Percentiles rank a stretch among this genome's conserved stretches.
Conservation (phyloP, 495 filamentous ascomycete species). For the Penicillium ucsense region DNA sequence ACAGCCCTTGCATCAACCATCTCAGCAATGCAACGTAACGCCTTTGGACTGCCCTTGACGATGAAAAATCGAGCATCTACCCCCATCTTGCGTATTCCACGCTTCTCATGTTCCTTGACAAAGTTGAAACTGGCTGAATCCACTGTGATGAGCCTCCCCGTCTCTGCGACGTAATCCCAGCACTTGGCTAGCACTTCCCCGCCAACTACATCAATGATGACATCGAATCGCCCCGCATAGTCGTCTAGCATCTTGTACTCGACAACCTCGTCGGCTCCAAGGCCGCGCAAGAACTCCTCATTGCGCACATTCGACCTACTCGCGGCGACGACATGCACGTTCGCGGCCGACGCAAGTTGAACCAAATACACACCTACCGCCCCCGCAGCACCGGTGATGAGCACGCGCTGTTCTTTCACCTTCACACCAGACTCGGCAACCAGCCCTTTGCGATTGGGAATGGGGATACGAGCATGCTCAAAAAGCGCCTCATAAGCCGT, state of each 20-base stretch:
- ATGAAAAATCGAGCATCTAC: slow-evolving; percentile 26
- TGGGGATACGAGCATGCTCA: slow-evolving; percentile 13
- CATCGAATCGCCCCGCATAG: slow-evolving; percentile 13
- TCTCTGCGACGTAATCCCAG: slow-evolving; percentile 16
- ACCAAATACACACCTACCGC: slow-evolving; percentile 26
- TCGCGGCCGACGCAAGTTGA: slow-evolving; percentile 20
- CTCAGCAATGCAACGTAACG: slow-evolving; percentile 8
- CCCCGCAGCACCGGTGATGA: slow-evolving; percentile 28
- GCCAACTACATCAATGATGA: slow-evolving; percentile 27
- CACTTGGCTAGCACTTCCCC: slow-evolving; percentile 16
- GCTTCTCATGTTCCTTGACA: slow-evolving; percentile 24
- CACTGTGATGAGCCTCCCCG: slow-evolving; percentile 21
- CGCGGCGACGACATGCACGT: slow-evolving; percentile 17
- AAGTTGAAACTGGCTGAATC: slow-evolving; percentile 26
- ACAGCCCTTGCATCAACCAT: slow-evolving; percentile 13
- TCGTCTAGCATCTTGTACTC: slow-evolving; percentile 17
- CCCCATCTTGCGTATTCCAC: slow-evolving; percentile 6
- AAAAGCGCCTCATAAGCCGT: slow-evolving; percentile 28
- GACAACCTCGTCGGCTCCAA: slow-evolving; percentile 21
- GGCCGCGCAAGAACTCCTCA: slow-evolving; percentile 13
- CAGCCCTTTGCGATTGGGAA: neutral
- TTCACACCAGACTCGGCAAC: no score
- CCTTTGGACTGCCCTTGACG: slow-evolving; percentile 12
- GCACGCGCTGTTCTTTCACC: slow-evolving; percentile 1
- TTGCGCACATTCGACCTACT: slow-evolving; percentile 21